Percentiles rank a stretch among this genome's conserved stretches.
Evolutionary conservation across 1,139 yeast genomes (phyloP).

Genomic region (Taphrina pruni): DNA sequence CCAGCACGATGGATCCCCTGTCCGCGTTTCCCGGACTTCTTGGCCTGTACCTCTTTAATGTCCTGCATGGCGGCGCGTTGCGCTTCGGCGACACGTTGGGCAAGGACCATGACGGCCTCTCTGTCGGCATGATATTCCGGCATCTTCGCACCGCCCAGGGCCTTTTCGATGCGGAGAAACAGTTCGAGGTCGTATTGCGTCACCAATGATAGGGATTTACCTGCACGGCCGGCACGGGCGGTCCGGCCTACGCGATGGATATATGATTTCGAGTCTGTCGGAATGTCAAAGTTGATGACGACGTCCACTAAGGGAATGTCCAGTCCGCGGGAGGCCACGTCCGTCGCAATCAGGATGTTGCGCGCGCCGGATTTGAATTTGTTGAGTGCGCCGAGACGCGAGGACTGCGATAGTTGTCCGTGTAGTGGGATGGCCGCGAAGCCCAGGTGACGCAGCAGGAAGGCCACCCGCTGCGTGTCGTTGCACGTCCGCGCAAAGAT

Average conservation of each 20-base stretch:
- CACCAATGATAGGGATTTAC: constrained; percentile 87
- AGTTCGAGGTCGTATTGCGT: constrained; percentile 94
- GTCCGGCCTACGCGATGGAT: constrained; percentile 98
- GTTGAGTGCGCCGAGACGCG: constrained; percentile 89
- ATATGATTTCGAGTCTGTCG: constrained; percentile 97
- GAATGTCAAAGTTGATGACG: constrained; percentile 91
- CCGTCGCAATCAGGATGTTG: constrained; percentile 88
- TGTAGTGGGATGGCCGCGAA: constrained; percentile 91
- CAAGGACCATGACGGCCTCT: constrained; percentile 76
- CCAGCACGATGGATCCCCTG: constrained; percentile 50
- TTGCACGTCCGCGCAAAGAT: constrained; percentile 95
- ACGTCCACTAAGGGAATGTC: constrained; percentile 95
- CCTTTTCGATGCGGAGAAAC: constrained; percentile 78
- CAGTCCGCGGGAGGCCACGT: constrained; percentile 96
- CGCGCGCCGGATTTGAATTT: constrained; percentile 87
- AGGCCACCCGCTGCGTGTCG: constrained; percentile 88
- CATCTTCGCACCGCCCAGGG: constrained; percentile 66
- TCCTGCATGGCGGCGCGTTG: constrained; percentile 87
- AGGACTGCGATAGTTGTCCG: constrained; percentile 91
- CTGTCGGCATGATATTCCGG: constrained; percentile 82
- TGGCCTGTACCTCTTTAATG: constrained; percentile 73
- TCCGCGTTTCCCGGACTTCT: constrained; percentile 54
- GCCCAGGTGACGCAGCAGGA: constrained; percentile 78
- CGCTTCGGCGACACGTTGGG: constrained; percentile 89
- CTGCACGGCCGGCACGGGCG: constrained; percentile 96